Conservation (phyloP, 164 flowering plant species). For the Platanus orientalis region DNA sequence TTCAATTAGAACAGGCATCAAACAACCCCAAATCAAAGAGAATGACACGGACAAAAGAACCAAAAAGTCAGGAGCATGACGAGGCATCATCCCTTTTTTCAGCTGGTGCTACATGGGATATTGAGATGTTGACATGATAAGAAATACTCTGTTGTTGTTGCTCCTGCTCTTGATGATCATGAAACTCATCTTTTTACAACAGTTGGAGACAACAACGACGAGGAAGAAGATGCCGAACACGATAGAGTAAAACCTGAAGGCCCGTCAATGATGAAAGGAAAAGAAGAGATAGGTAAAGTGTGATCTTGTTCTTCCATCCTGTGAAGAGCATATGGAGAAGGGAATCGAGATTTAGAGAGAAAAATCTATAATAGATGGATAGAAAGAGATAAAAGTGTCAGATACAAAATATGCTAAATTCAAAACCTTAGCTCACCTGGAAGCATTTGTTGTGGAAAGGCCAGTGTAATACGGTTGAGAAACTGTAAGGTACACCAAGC, state of each 20-base stretch:
- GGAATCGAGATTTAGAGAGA: background rate
- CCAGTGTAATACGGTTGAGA: background rate
- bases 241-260: background rate
- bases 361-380: background rate
- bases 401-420: too few relatives aligned
- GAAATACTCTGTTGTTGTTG: constrained; percentile 16
- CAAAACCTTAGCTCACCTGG: background rate
- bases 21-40: too few relatives aligned
- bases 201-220: constrained; percentile 14
- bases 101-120: constrained; percentile 10
- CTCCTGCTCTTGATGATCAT: background rate
- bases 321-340: background rate
- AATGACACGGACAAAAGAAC: constrained; percentile 62
- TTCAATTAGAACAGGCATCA: too few relatives aligned
- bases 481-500: constrained; percentile 9
- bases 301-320: constrained; percentile 29
- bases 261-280: constrained; percentile 4
- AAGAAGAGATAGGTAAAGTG: constrained; percentile 10
- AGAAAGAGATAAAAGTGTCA: background rate
- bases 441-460: background rate
- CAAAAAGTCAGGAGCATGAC: constrained; percentile 54
- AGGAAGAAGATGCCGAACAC: too few relatives aligned
- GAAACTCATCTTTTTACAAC: constrained; percentile 17
- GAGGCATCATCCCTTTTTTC: constrained; percentile 38
- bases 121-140: constrained; percentile 20